Base-by-base conservation (phyloP, 1,284 basidiomycete genomes). In the Microstroma glucosiphilum region DNA sequence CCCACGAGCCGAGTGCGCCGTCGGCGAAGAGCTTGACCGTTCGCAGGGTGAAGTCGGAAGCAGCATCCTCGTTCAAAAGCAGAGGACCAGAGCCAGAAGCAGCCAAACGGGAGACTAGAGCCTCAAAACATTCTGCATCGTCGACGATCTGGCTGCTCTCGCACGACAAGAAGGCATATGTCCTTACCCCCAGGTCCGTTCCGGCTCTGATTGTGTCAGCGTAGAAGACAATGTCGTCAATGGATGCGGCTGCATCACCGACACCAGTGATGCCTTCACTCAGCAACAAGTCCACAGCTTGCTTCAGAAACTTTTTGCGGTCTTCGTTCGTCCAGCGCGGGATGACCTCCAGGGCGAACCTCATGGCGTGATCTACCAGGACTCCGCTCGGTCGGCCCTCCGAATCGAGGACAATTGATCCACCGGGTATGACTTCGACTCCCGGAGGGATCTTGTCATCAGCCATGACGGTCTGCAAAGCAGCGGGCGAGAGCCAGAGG, bases 1-100 rank as follows among this genome's bases (percentile, higher is more conserved):
- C 92, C 84, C 89, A 91, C 1, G 89, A 91, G 0, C 92, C 92
- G 1, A 96, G 84, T 1, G 93, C 92, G 19, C 88, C 89, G 69
- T 92, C 90, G 0, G 86, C 84, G 73, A 90, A 89, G 1, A 96
- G 83, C 79, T 96, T 96, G 70, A 94, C 84, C 55, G 75, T 69
- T 1, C 74, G 68, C 46, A 65, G 26, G 6, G 65, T 64, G n/a
- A 69, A 57, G 13, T 12, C 26, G 55, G 51, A 21, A 23, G n/a
- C 4, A 2, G 53, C 21, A n/a, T 48, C n/a, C 40, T 25, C 19
- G 19, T 19, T 23, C 46, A 48, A 48, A 12, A 48, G n/a, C 46
- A n/a, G 46, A 4, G n/a, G 4, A 4, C n/a, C 11, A 37, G 30
- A 37, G 30, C 30, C 30, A 9, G 4, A 37, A 37, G 30, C 9